These are phyloP conservation scores for Cladophialophora bantiana DNA, from an alignment of 2,329 filamentous ascomycete genomes.

Conservation along the genomic window DNA sequence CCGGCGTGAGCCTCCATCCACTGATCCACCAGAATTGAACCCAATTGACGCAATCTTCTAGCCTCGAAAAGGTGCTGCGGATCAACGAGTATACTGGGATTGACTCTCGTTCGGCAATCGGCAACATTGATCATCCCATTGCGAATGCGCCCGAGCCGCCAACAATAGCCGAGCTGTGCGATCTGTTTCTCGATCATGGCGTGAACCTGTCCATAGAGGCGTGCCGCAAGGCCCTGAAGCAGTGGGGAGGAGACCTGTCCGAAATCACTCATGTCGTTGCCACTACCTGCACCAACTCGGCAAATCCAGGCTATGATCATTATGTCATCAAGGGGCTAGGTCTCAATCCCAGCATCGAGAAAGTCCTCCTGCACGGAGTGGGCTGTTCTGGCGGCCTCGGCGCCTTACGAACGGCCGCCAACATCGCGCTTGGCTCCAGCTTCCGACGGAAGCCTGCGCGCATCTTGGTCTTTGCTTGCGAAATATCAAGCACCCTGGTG, in stretches of 20 bases:
- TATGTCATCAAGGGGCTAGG: slow-evolving; percentile 67
- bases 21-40: neutral
- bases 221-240: slow-evolving; percentile 43
- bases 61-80: slow-evolving; percentile 67
- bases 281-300: slow-evolving; percentile 73
- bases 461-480: slow-evolving; percentile 66
- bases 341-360: slow-evolving; percentile 66
- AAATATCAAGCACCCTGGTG: slow-evolving; percentile 58
- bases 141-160: slow-evolving; percentile 59
- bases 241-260: slow-evolving; percentile 42
- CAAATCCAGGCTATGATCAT: slow-evolving; percentile 73
- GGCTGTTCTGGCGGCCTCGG: slow-evolving; percentile 72
- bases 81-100: slow-evolving; percentile 72
- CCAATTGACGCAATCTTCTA: slow-evolving; percentile 42
- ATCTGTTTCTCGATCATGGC: slow-evolving; percentile 42
- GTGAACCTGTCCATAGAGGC: slow-evolving; percentile 44
- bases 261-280: slow-evolving; percentile 71
- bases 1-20: slow-evolving; percentile 59
- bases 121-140: slow-evolving; percentile 65
- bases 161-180: slow-evolving; percentile 42
- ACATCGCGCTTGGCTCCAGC: slow-evolving; percentile 69
- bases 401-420: slow-evolving; percentile 68
- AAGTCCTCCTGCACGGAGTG: slow-evolving; percentile 70
- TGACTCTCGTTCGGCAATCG: slow-evolving; percentile 68
- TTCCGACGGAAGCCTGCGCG: slow-evolving; percentile 66